Percentiles rank a stretch among this genome's conserved stretches.
phyloP scores from a whole-genome alignment of 257 asterid species.

The Solanum pennellii region DNA sequence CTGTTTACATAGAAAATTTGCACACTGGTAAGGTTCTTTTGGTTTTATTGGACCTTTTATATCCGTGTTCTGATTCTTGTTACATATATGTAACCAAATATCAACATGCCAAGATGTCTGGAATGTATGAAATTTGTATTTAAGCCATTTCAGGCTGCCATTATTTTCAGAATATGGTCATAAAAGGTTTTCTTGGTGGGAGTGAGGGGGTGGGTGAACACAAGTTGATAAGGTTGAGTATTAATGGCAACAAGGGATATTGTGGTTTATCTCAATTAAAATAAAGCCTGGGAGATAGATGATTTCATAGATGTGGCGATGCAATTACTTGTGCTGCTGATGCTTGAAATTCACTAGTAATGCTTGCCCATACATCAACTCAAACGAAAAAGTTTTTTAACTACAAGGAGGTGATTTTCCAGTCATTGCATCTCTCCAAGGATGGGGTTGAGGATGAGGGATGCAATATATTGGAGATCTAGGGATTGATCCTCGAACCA shows the following conservation, averaged over 20 bases:
- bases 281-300: neutral
- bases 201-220: neutral
- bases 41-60: neutral
- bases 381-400: neutral
- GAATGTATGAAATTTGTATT: neutral
- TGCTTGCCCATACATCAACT: neutral
- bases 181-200: neutral
- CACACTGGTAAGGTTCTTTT: slow-evolving; percentile 42
- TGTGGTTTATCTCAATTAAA: neutral
- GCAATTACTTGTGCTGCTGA: neutral
- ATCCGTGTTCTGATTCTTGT: neutral
- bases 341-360: neutral
- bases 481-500: neutral
- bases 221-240: neutral
- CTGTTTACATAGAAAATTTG: slow-evolving; percentile 64
- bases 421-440: neutral
- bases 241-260: neutral
- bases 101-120: neutral
- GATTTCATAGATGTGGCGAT: neutral
- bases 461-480: neutral
- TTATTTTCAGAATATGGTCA: neutral
- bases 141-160: neutral
- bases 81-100: neutral
- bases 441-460: neutral
- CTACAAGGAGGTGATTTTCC: neutral